Evolutionary conservation across 345 rosid genomes (phyloP), one percentile per base, ranked within the genome.

Genomic region (Pistacia atlantica): DNA sequence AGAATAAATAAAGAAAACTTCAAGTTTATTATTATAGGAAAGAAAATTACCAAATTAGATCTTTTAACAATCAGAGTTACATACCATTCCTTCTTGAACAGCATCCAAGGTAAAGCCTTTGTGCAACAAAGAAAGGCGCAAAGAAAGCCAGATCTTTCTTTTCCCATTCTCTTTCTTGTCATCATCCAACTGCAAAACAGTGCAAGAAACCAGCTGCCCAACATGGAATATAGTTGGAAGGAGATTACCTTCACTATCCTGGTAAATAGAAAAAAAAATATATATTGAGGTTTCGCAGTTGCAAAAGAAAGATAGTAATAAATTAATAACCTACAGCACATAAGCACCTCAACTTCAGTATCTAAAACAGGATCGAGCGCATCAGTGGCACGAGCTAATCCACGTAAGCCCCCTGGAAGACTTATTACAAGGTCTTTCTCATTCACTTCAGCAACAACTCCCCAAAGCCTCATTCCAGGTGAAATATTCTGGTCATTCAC

Each of bases 391-490:
- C 98, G 98, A 55, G 91, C 97, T 84, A 96, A 86, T 69, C 98
- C 99, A 74, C 94, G 97, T 76, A 96, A 82, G 17, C 98, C 97
- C 16, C 99, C 95, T 10, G 99, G 98, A 78, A 96, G 95, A 83
- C 90, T 84, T 75, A 96, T 72, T 20, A 91, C 94, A 71, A 96
- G 93, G 78, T 96, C 98, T 83, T 96, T 96, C 83, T 88, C 92
- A 81, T 93, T 93, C 72, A 96, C 92, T 89, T 96, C 99, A 60
- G 90, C 80, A 80, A 96, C 85, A 81, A 96, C 92, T 81, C 99
- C 99, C 90, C 88, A 92, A 38, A 96, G 93, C 89, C 91, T 96
- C 99, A 96, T 92, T 81, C 97, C 98, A 9, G 93, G 91, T 76
- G 89, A 83, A 71, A 96, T 88, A 86, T 96, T 96, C 99, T 96